Percentiles rank a stretch among this genome's conserved stretches.
phyloP scores from a whole-genome alignment of 169 alveolate species.

The Babesia caballi region DNA sequence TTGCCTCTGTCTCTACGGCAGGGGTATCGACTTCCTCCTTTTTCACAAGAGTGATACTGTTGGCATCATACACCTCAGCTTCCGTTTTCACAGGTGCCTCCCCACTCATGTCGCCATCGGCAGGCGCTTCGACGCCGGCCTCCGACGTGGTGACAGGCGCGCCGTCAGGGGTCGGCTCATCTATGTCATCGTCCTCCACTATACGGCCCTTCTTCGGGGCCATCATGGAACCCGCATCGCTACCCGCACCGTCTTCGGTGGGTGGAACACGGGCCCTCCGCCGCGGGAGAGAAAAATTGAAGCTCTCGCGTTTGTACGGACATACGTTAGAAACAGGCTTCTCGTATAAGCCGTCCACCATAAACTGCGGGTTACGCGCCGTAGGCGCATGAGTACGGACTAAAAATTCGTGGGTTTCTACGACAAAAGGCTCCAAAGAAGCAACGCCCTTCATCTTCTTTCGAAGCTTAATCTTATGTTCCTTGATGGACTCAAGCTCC shows the following conservation, averaged over 20 bases:
- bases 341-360: conserved; percentile 42
- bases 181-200: neutral
- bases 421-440: conserved; percentile 15
- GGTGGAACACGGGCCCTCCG: neutral
- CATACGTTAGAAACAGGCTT: conserved; percentile 17
- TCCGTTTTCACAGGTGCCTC: neutral
- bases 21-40: conserved; percentile 12
- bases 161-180: neutral
- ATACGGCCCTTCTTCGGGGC: neutral
- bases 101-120: neutral
- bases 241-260: neutral
- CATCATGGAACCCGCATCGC: neutral
- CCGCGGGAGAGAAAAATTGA: neutral
- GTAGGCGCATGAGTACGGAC: conserved; percentile 46
- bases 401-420: conserved; percentile 26
- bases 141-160: neutral
- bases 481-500: conserved; percentile 57
- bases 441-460: conserved; percentile 22
- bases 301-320: conserved; percentile 43
- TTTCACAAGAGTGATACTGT: neutral
- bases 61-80: neutral
- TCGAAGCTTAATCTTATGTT: conserved; percentile 24
- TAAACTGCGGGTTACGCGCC: conserved; percentile 9
- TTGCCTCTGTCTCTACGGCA: neutral
- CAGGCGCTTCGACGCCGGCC: neutral